Evolutionary conservation across 345 rosid species (phyloP).

Genomic region (Populus euphratica): DNA sequence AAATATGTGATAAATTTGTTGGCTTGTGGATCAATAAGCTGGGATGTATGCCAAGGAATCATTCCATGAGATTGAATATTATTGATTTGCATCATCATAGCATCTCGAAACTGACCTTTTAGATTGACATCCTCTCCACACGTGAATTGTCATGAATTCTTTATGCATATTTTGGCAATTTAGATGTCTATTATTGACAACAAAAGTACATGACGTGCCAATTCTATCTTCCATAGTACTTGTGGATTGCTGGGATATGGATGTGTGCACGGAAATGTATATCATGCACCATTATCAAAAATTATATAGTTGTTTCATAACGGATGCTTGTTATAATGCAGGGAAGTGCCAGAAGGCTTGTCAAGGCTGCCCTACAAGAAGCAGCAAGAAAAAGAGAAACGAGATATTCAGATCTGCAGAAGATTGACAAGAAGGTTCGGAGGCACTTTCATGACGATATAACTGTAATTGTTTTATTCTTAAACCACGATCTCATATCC

Average conservation of each 20-base stretch:
- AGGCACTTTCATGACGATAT: slow-evolving; percentile 96
- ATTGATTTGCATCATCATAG: not conserved
- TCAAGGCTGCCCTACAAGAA: slow-evolving; percentile 83
- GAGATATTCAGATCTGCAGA: slow-evolving; percentile 83
- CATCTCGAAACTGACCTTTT: not conserved
- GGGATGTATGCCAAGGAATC: not conserved
- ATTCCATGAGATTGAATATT: not conserved
- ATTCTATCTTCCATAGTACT: not conserved
- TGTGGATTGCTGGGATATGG: not conserved
- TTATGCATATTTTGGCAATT: not conserved
- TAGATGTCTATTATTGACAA: not conserved
- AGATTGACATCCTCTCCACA: not conserved
- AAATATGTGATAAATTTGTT: not conserved
- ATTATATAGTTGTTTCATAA: not conserved
- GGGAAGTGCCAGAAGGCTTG: slow-evolving; percentile 90
- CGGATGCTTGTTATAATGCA: slow-evolving; percentile 19
- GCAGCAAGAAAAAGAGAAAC: slow-evolving; percentile 85
- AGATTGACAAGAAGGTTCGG: slow-evolving; percentile 82
- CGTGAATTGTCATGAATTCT: not conserved
- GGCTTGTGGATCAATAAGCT: not conserved
- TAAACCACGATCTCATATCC: slow-evolving; percentile 77
- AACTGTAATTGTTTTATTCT: slow-evolving; percentile 78
- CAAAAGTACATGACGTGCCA: not conserved
- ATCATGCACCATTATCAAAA: no score
- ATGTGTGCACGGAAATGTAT: not conserved